These are phyloP conservation scores for Omphalotus olearius DNA, from an alignment of 1,284 basidiomycete species.

Conservation along the genomic window DNA sequence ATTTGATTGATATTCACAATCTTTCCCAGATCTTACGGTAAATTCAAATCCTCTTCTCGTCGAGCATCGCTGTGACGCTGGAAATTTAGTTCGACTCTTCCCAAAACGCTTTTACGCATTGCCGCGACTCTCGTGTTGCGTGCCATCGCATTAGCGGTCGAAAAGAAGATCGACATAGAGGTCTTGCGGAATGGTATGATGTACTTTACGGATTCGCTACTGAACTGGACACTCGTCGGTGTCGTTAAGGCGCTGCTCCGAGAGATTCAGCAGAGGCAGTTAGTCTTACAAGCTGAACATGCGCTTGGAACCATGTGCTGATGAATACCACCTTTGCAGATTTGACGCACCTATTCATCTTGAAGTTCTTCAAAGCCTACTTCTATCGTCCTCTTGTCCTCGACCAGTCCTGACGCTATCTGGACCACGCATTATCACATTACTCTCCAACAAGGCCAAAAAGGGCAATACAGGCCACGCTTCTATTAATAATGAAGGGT, in stretches of 20 bases:
- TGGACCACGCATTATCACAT: slow-evolving; percentile 47
- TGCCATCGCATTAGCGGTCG: slow-evolving; percentile 46
- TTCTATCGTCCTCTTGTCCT: slow-evolving; percentile 63
- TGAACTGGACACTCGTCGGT: slow-evolving; percentile 77
- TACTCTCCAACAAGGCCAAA: slow-evolving; percentile 38
- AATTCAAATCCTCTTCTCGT: slow-evolving; percentile 11
- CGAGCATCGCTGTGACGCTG: neutral
- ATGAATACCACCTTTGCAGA: slow-evolving; percentile 20
- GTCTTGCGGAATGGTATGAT: slow-evolving; percentile 68
- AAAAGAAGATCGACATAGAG: slow-evolving; percentile 60
- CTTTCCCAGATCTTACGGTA: slow-evolving; percentile 53
- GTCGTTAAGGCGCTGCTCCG: slow-evolving; percentile 59
- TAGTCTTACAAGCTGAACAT: slow-evolving; percentile 18
- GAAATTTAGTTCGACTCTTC: slow-evolving; percentile 52
- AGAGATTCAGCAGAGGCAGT: slow-evolving; percentile 61
- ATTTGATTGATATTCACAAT: too few species aligned
- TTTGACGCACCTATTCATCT: slow-evolving; percentile 40
- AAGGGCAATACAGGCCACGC: slow-evolving; percentile 24
- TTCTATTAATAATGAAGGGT: slow-evolving; percentile 32
- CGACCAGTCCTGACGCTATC: slow-evolving; percentile 60
- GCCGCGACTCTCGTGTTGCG: slow-evolving; percentile 61
- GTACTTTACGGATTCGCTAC: slow-evolving; percentile 66
- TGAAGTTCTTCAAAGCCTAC: slow-evolving; percentile 60
- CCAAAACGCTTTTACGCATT: slow-evolving; percentile 60
- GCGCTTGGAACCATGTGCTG: neutral